Base-by-base conservation (phyloP, 2,329 filamentous ascomycete genomes). In the Fulvia fulva region DNA sequence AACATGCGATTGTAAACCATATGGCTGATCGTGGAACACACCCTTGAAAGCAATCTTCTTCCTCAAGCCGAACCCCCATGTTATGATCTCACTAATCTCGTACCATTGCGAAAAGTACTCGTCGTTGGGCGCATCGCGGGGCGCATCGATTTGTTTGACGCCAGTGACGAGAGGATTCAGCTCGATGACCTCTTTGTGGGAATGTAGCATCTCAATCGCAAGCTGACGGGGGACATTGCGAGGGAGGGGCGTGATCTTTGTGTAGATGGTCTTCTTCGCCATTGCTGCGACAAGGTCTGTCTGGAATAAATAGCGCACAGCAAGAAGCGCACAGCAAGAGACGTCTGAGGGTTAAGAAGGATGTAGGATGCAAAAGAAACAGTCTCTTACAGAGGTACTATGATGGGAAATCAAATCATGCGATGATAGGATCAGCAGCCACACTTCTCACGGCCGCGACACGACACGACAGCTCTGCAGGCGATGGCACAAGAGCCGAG, bases 51-150 rank as follows among this genome's bases (percentile, higher is more conserved):
- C 80, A 73, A 89, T 87, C 68, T 83, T 78, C 73, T 78, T 84
- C 64, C 86, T 86, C 56, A 88, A 75, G 32, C 87, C 87, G 0
- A 87, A 86, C 5, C 88, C 75, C 65, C 85, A 83, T 70, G 88
- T 86, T 59, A 89, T 86, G 67, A 85, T 81, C 77, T 89, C 81
- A 57, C 77, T 81, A 68, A 89, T 88, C 73, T 89, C 85, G 71
- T 89, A 89, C 87, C 87, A 89, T 28, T 86, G 87, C 62, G 84
- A 84, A 74, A 87, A 89, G 74, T 81, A 89, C 73, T 89, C 87
- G 73, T 89, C 87, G 64, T 84, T 77, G 56, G 84, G 81, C 63
- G 86, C 53, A 74, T 87, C 80, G 74, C 85, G 85, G 26, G 87
- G 87, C 1, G 87, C 85, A 54, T 84, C 78, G 70, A 88, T 87